Conservation (phyloP, 768 basidiomycete genomes). For the Gymnopilus junonius region DNA sequence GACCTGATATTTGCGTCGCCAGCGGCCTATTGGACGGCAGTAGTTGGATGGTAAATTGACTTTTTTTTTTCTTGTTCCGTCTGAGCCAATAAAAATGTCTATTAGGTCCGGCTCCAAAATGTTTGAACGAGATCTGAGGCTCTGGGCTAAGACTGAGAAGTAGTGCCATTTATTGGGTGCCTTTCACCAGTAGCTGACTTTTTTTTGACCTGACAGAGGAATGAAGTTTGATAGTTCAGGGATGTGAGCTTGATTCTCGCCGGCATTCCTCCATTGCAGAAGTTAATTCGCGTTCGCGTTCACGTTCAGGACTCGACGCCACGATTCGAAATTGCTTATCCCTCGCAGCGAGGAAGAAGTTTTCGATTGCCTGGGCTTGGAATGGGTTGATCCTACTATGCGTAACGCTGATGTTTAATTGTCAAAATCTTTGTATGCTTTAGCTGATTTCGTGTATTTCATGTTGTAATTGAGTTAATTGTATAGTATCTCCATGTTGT, state of each 20-base stretch:
- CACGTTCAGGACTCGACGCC: constrained; percentile 68
- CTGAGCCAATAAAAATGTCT: neutral
- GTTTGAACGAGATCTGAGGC: constrained; percentile 85
- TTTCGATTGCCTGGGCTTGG: constrained; percentile 70
- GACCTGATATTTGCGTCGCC: constrained; percentile 85
- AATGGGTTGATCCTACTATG: constrained; percentile 71
- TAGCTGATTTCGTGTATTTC: neutral
- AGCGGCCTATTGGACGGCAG: constrained; percentile 84
- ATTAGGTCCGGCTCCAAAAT: constrained; percentile 87
- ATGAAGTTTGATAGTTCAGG: constrained; percentile 86
- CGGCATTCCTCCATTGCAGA: neutral
- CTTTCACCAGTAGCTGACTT: neutral
- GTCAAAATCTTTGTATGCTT: neutral
- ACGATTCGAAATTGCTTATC: constrained; percentile 62
- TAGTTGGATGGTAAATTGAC: constrained; percentile 82
- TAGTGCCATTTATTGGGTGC: constrained; percentile 25
- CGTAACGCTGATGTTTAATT: constrained; percentile 71
- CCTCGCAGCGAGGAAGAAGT: constrained; percentile 74
- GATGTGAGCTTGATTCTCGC: constrained; percentile 51
- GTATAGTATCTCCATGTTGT: neutral
- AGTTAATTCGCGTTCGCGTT: neutral
- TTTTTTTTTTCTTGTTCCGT: neutral
- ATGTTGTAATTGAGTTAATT: neutral
- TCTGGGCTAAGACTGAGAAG: constrained; percentile 73
- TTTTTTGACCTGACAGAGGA: constrained; percentile 56